Evolutionary conservation across 768 basidiomycete genomes (phyloP), one percentile per base, ranked within the genome.

Genomic region (Fomitopsis serialis): DNA sequence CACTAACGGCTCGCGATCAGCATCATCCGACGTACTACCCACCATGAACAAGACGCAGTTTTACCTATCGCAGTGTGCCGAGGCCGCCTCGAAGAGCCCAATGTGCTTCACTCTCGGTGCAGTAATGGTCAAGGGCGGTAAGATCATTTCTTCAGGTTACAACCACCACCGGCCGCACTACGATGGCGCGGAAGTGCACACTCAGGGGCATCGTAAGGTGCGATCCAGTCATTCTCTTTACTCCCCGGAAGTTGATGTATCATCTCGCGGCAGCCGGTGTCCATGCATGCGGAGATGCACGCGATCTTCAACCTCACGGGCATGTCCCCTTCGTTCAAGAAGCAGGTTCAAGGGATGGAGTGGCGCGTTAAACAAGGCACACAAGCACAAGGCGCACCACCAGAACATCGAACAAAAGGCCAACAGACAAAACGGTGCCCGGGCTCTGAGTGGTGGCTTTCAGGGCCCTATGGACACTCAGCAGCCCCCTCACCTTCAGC

Each of bases 231-330:
- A 11, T 23, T 11, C 23, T 2, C 4, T 65, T 68, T 19, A 54
- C n/a, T 2, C 71, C 15, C 72, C 68, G 2, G 71, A 11, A 1
- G 7, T 15, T 12, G 13, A 11, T 48, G 27, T 29, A 12, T n/a
- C 40, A 23, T 8, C 2, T 11, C 23, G n/a, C 19, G 36, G 15
- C 46, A 66, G 65, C 69, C 69, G 24, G 67, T 72, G n/a, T 73
- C 72, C n/a, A 75, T 82, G 78, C 79, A 82, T 58, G 79, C 81
- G 2, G 78, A 81, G 67, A 82, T 81, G 81, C 76, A 81, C 57
- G 76, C 75, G 25, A 82, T 81, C 53, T 78, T 76, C 66, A 80
- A 67, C 57, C 60, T 76, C 52, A 78, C 76, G 48, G 69, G 76
- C 68, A 71, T 70, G 72, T 72, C 75, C 42, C 78, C 78, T 46